Evolutionary conservation across 305 asterid genomes (phyloP).

Genomic region (Fraxinus dipetala): DNA sequence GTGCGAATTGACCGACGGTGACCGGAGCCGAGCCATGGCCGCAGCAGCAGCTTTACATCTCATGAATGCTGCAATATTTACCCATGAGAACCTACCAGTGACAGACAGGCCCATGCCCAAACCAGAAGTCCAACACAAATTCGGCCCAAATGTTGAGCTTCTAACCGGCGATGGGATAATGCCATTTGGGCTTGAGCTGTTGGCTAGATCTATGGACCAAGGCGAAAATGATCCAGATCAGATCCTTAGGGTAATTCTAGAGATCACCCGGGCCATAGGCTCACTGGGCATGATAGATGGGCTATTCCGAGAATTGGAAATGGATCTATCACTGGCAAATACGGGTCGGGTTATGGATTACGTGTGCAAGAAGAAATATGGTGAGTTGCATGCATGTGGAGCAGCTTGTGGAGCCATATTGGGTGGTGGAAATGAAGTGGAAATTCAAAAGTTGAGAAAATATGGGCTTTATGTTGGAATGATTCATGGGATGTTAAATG

Average conservation of each 20-base stretch:
- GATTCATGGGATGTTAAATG: not conserved
- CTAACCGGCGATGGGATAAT: slow-evolving; percentile 53
- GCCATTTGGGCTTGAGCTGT: slow-evolving; percentile 53
- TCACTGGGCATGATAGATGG: slow-evolving; percentile 54
- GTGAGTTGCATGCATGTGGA: not conserved
- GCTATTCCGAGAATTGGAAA: slow-evolving; percentile 24
- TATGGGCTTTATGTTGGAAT: not conserved
- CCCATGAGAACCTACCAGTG: slow-evolving; percentile 48
- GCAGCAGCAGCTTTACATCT: slow-evolving; percentile 60
- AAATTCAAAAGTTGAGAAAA: not conserved
- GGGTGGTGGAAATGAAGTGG: not conserved
- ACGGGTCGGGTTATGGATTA: not conserved
- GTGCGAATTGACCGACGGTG: slow-evolving; percentile 56
- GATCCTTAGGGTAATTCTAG: slow-evolving; percentile 45
- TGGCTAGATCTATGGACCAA: slow-evolving; percentile 40
- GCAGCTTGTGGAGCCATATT: not conserved
- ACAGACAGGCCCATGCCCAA: slow-evolving; percentile 31
- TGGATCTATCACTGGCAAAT: not conserved
- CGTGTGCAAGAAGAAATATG: not conserved
- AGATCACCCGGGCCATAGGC: slow-evolving; percentile 44
- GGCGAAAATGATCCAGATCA: slow-evolving; percentile 19
- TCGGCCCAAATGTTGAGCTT: slow-evolving; percentile 57
- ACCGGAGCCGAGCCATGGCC: slow-evolving; percentile 43
- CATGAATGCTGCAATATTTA: slow-evolving; percentile 46
- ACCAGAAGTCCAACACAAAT: slow-evolving; percentile 31